A percentile compares a stretch with the other conserved stretches of the same genome.
Evolutionary conservation across 768 basidiomycete species (phyloP).

Genomic region (Lactarius akahatsu): DNA sequence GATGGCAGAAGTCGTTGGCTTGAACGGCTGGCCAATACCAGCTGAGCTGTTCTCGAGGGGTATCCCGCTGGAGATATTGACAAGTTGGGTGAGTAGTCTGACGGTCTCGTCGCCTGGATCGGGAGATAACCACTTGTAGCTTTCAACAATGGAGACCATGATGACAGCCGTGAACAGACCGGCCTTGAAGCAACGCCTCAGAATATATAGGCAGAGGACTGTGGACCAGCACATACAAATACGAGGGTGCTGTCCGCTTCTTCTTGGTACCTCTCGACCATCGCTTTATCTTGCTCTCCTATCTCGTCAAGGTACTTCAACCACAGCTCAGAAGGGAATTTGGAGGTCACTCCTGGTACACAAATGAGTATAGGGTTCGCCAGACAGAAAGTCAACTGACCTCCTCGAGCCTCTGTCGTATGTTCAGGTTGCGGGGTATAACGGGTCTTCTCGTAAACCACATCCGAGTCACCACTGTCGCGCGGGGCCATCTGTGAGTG

Average conservation of each 20-base stretch:
- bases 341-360: background rate
- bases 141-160: constrained; percentile 11
- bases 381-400: background rate
- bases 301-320: constrained; percentile 13
- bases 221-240: constrained; percentile 8
- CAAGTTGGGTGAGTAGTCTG: constrained; percentile 10
- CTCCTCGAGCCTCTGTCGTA: background rate
- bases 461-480: background rate
- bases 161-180: constrained; percentile 21
- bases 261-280: background rate
- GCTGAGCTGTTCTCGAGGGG: background rate
- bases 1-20: background rate
- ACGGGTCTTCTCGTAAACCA: background rate
- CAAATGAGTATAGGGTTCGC: background rate
- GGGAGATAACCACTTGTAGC: constrained; percentile 16
- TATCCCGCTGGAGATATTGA: background rate
- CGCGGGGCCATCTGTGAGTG: background rate
- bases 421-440: background rate
- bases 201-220: background rate
- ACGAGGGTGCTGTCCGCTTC: constrained; percentile 1
- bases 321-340: background rate
- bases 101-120: background rate
- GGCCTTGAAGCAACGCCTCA: constrained; percentile 13
- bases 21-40: background rate
- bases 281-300: constrained; percentile 3